Base-by-base conservation (phyloP, 495 filamentous ascomycete species). In the Pyronema omphalodes region DNA sequence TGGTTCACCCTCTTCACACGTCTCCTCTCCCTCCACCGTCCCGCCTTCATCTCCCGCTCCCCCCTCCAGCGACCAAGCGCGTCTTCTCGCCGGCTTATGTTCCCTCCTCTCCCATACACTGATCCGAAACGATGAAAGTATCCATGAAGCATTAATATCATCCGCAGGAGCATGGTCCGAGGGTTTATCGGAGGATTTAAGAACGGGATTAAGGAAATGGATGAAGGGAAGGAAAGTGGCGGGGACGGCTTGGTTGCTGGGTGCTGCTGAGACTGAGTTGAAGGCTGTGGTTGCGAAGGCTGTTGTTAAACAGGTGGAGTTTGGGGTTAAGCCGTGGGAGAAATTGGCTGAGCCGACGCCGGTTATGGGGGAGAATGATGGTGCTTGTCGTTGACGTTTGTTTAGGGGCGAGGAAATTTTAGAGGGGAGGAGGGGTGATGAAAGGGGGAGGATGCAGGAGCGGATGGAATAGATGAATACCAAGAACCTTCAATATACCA, bases 291-390 rank as follows among this genome's bases (percentile, higher is more conserved):
- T 54, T 47, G 48, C 58, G 3, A 64, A 57, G 35, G 62, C 62
- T 7, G 54, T 54, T 59, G 61, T 47, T 54, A 76, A 70, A 70
- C 54, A 77, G 43, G 69, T 64, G 0, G 73, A 82, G 7, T 93
- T 81, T 59, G 67, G 73, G 0, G 68, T 86, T 45, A 75, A 83
- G 34, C 72, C 76, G 35, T 94, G 88, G 88, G 88, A 94, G 65
- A 72, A 85, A 48, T 71, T 94, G 45, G 81, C 80, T 54, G 88
- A 93, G 58, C 79, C 86, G 1, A 86, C 86, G 14, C 85, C 85
- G 0, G 76, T 80, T 36, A 73, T 87, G 23, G 83, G 83, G 3
- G 81, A 82, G 56, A 94, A 94, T 67, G 88, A 94, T 64, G 84
- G 9, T 83, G 82, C 55, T 65, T 93, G 53, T 87, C 79, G 66